Conservation (phyloP, 2,329 filamentous ascomycete species). For the Aspergillus thermomutatus region DNA sequence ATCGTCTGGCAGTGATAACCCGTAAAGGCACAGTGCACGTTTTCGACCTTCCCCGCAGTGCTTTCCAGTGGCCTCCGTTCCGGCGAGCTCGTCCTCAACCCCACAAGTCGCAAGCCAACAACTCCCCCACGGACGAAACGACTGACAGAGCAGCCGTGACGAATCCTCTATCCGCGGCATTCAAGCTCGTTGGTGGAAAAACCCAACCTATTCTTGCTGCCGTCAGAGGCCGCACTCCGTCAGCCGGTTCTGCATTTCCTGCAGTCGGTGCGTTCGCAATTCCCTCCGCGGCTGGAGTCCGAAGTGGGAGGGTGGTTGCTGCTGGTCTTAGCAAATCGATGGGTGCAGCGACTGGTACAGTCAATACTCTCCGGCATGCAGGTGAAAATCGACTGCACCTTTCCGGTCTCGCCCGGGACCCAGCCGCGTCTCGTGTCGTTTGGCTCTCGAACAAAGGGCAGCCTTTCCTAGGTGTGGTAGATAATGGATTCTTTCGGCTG, state of each 20-base stretch:
- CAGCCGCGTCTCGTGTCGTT: constrained; percentile 40
- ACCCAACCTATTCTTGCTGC: constrained; percentile 64
- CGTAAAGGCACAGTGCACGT: constrained; percentile 94
- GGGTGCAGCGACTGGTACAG: constrained; percentile 47
- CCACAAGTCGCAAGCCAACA: constrained; percentile 34
- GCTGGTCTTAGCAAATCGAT: constrained; percentile 50
- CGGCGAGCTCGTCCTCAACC: constrained; percentile 44
- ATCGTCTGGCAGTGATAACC: constrained; percentile 83
- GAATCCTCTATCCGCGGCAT: constrained; percentile 64
- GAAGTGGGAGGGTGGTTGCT: constrained; percentile 47
- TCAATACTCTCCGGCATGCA: constrained; percentile 46
- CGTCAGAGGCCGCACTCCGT: constrained; percentile 54
- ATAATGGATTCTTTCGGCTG: constrained; percentile 44
- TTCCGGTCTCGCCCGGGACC: constrained; percentile 36
- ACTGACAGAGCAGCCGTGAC: constrained; percentile 40
- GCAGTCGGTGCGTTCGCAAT: constrained; percentile 44
- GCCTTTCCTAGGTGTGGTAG: constrained; percentile 44
- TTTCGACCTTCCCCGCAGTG: constrained; percentile 76
- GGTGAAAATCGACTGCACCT: constrained; percentile 50
- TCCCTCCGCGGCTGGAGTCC: constrained; percentile 45
- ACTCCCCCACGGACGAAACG: constrained; percentile 47
- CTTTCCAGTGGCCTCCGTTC: constrained; percentile 81
- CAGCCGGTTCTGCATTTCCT: constrained; percentile 43
- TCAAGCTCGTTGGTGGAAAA: constrained; percentile 62
- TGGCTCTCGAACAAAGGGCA: constrained; percentile 45